These are phyloP conservation scores for Boehmeria nivea DNA, from an alignment of 306 rosid species.

Conservation along the genomic window DNA sequence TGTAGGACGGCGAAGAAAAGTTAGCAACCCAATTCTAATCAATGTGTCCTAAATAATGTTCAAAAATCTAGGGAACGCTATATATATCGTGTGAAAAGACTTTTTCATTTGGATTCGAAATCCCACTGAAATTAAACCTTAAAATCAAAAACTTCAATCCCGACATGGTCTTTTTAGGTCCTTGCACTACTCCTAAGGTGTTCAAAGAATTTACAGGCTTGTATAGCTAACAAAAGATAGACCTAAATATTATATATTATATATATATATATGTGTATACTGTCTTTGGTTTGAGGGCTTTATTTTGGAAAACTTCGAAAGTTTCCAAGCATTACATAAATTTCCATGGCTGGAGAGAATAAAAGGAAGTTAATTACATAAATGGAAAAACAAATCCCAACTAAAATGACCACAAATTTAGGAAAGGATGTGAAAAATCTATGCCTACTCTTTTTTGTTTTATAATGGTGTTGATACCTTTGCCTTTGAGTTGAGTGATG, in stretches of 20 bases:
- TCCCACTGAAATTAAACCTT: slow-evolving; percentile 7
- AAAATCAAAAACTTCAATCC: slow-evolving; percentile 15
- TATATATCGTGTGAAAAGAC: neutral
- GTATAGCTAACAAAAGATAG: slow-evolving; percentile 4
- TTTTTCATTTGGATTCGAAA: slow-evolving; percentile 16
- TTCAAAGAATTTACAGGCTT: neutral
- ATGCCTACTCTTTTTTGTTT: neutral
- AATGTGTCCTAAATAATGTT: neutral
- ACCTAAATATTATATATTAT: neutral
- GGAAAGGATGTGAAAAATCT: neutral
- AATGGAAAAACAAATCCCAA: slow-evolving; percentile 12
- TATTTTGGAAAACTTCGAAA: slow-evolving; percentile 6
- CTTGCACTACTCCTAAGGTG: slow-evolving; percentile 2
- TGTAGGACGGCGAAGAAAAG: neutral
- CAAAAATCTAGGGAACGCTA: slow-evolving; percentile 2
- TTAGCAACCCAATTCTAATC: neutral
- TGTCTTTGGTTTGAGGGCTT: slow-evolving; percentile 5
- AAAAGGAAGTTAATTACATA: neutral
- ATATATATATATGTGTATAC: neutral
- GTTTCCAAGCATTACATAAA: neutral
- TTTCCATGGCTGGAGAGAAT: slow-evolving; percentile 4
- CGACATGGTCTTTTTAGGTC: slow-evolving; percentile 9
- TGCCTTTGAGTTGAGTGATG: neutral
- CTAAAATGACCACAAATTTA: slow-evolving; percentile 3
- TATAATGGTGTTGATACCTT: too few relatives aligned